These are phyloP conservation scores for Apophysomyces trapeziformis DNA, from an alignment of 371 early-diverging fungal species.

Conservation along the genomic window DNA sequence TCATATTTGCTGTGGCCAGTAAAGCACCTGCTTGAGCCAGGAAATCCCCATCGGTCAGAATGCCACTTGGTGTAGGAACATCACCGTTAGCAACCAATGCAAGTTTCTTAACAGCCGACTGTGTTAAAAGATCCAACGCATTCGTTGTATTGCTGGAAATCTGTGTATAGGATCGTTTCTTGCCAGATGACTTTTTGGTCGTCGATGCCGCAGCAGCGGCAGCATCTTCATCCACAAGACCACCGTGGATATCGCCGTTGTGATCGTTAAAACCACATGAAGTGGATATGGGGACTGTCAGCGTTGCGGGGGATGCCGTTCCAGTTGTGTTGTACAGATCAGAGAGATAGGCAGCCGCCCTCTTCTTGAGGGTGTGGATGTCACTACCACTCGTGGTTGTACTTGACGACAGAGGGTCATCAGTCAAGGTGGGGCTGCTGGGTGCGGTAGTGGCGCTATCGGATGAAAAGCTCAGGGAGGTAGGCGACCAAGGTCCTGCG, in stretches of 20 bases:
- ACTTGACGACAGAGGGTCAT: constrained; percentile 8
- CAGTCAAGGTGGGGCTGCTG: constrained; percentile 28
- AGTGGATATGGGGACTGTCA: not conserved
- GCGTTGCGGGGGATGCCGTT: constrained; percentile 15
- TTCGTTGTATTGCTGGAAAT: constrained; percentile 14
- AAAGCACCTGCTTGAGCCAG: constrained; percentile 49
- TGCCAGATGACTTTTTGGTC: constrained; percentile 21
- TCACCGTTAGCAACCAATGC: constrained; percentile 32
- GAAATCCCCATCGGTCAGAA: constrained; percentile 45
- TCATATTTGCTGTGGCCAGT: constrained; percentile 33
- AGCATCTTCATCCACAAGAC: constrained; percentile 11
- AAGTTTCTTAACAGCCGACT: constrained; percentile 41
- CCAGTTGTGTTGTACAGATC: constrained; percentile 31
- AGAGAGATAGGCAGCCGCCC: constrained; percentile 35
- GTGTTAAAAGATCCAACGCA: constrained; percentile 35
- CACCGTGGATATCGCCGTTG: constrained; percentile 14
- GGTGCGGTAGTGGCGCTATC: constrained; percentile 26
- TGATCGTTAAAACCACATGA: not conserved
- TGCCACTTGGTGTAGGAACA: constrained; percentile 18
- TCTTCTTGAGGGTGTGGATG: constrained; percentile 32
- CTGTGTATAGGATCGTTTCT: constrained; percentile 36
- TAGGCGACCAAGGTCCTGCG: constrained; percentile 7
- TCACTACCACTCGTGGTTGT: not conserved
- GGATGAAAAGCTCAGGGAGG: constrained; percentile 17
- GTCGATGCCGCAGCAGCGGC: constrained; percentile 12